These are phyloP conservation scores for Aspergillus olivimuriae DNA, from an alignment of 495 filamentous ascomycete genomes.

Conservation along the genomic window DNA sequence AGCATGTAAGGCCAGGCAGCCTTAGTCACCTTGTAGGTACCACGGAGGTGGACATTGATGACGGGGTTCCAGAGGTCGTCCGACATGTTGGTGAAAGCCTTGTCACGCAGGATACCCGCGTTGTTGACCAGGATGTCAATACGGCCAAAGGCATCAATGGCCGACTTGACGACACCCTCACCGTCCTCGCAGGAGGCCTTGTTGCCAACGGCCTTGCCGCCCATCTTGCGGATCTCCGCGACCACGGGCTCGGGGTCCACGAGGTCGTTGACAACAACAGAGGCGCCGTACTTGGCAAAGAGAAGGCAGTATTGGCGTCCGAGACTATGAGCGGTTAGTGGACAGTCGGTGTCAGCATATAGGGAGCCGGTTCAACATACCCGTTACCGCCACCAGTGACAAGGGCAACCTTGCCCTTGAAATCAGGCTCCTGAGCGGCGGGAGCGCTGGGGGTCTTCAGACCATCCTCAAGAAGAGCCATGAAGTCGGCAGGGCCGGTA, in stretches of 20 bases:
- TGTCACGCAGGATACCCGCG: constrained; percentile 94
- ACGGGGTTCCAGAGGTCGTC: constrained; percentile 92
- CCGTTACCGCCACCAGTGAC: constrained; percentile 90
- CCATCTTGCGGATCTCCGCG: constrained; percentile 81
- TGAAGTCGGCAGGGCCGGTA: constrained; percentile 81
- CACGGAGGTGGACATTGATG: constrained; percentile 84
- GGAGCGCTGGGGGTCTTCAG: constrained; percentile 68
- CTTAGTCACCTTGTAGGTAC: constrained; percentile 96
- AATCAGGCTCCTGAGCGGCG: constrained; percentile 71
- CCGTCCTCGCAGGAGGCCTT: constrained; percentile 95
- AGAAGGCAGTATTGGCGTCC: constrained; percentile 88
- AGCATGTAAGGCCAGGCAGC: constrained; percentile 97
- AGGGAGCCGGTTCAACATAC: too few species aligned
- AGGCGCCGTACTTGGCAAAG: constrained; percentile 85
- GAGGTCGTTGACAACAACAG: constrained; percentile 91
- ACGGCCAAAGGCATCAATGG: constrained; percentile 90
- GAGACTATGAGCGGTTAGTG: constrained; percentile 48
- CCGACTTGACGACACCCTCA: constrained; percentile 82
- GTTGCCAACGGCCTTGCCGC: constrained; percentile 86
- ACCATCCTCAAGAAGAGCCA: constrained; percentile 80
- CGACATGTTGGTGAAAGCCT: constrained; percentile 97
- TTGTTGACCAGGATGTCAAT: constrained; percentile 97
- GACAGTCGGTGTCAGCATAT: too few species aligned
- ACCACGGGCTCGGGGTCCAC: constrained; percentile 90
- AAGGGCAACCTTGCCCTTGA: constrained; percentile 84